Conservation (phyloP, 345 rosid genomes). For the Citrus maxima region DNA sequence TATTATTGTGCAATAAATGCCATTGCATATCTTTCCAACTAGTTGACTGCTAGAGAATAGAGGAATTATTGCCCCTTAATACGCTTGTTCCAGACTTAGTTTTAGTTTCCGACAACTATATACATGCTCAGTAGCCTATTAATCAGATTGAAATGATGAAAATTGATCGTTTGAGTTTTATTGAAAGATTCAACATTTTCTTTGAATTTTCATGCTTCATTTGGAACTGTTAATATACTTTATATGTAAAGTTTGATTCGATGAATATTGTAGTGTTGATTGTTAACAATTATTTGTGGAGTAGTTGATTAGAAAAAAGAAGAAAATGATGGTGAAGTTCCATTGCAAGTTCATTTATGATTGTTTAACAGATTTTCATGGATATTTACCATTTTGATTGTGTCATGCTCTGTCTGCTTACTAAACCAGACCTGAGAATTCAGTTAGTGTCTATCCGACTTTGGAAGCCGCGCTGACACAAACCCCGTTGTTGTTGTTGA, state of each 20-base stretch:
- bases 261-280: not conserved
- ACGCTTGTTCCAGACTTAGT: not conserved
- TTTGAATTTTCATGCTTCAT: not conserved
- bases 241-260: not conserved
- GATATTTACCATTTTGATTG: not conserved
- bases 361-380: not conserved
- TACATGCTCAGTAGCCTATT: not conserved
- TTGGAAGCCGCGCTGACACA: slow-evolving; percentile 5
- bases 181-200: not conserved
- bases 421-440: no score
- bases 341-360: not conserved
- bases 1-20: not conserved
- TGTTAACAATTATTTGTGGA: not conserved
- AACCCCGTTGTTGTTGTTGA: slow-evolving; percentile 8
- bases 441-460: not conserved
- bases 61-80: not conserved
- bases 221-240: not conserved
- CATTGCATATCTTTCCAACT: not conserved
- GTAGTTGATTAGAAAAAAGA: not conserved
- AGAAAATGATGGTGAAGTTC: not conserved
- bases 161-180: not conserved
- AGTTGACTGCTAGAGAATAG: not conserved
- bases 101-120: not conserved
- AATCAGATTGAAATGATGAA: not conserved
- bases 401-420: not conserved